A percentile compares a stretch with the other conserved stretches of the same genome.
Evolutionary conservation across 345 rosid species (phyloP).

Genomic region (Syzygium jambos): DNA sequence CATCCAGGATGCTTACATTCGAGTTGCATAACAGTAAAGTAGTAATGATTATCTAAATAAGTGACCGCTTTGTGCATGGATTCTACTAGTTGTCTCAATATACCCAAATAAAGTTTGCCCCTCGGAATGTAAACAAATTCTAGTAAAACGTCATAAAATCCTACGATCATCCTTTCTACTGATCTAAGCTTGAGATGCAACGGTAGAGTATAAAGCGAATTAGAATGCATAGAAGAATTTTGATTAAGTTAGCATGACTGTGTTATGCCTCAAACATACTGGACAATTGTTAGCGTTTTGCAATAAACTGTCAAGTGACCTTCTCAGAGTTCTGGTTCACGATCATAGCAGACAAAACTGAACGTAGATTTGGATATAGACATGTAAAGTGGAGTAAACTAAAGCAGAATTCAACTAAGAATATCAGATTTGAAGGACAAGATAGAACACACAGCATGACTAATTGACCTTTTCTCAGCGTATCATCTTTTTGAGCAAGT

Average conservation of each 20-base stretch:
- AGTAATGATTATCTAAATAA: neutral
- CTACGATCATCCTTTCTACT: neutral
- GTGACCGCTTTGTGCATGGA: neutral
- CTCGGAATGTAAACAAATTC: neutral
- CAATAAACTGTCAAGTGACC: neutral
- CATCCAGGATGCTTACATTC: neutral
- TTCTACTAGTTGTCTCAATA: neutral
- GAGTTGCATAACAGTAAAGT: neutral
- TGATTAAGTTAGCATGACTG: neutral
- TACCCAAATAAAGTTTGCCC: neutral
- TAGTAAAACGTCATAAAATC: neutral
- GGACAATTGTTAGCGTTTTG: neutral
- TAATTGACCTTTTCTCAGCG: neutral
- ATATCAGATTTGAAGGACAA: neutral
- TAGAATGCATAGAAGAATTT: neutral
- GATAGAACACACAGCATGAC: neutral
- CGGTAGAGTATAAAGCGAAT: neutral
- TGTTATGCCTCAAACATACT: neutral
- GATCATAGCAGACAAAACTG: neutral
- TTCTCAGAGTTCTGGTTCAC: neutral
- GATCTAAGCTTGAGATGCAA: neutral
- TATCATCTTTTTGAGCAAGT: conserved; percentile 23
- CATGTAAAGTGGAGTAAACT: neutral
- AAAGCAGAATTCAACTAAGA: neutral
- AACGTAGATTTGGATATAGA: neutral